Base-by-base conservation (phyloP, 2,329 filamentous ascomycete species). In the Cladosporium sp. region DNA sequence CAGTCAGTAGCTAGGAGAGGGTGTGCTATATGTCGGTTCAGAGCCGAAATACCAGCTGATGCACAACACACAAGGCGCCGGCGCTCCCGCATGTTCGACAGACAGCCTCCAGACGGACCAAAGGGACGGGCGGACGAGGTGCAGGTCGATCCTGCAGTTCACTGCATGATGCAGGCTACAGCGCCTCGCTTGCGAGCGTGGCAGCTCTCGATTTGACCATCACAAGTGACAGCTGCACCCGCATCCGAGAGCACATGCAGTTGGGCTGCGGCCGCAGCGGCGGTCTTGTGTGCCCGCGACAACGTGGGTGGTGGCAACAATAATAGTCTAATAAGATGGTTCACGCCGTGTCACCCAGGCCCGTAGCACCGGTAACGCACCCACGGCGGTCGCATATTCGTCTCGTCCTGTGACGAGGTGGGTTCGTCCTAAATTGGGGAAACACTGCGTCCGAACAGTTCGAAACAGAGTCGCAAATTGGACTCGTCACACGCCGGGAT, bases 51-150 rank as follows among this genome's bases (percentile, higher is more conserved):
- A 48, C 58, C 54, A 57, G 54, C 54, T 57, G 54, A 57, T 60
- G 58, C 58, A 60, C 58, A 60, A 60, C 58, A 60, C 58, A 60
- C 58, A 46, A 57, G 54, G 54, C 54, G 54, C 54, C 54, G 32
- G 21, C 58, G 18, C 58, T 43, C 39, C 48, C 51, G 51, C 51
- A 54, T 30, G 16, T 54, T 54, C 51, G 51, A 54, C 26, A 54
- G 30, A 54, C 21, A 51, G 28, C 28, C 28, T 28, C n/a, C 7
- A 28, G 48, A 25, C 39, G 39, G 39, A 16, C 39, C n/a, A n/a
- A n/a, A n/a, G n/a, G 34, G 32, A 6, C 36, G 32, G 32, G 7
- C 30, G 28, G n/a, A 23, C 21, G 32, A 18, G 32, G 32, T 32
- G 54, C 54, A 57, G n/a, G 36, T 23, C 36, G 36, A 59, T 48